These are phyloP conservation scores for Nicotiana otophora DNA, from an alignment of 257 asterid genomes.

Conservation along the genomic window DNA sequence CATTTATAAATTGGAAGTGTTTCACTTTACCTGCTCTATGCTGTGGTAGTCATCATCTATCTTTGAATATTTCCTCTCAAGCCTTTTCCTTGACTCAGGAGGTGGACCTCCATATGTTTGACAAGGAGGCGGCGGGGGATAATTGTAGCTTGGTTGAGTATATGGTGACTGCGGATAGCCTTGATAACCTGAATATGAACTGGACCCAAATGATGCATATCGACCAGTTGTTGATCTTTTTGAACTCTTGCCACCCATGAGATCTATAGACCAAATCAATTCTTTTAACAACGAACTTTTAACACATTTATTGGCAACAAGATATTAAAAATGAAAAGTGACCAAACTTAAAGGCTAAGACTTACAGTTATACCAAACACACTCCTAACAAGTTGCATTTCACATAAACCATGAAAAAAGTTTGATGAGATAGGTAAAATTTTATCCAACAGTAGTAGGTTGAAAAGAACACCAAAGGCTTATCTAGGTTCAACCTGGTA, in stretches of 20 bases:
- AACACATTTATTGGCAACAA: background rate
- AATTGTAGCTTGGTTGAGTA: conserved; percentile 53
- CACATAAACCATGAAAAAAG: background rate
- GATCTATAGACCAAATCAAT: background rate
- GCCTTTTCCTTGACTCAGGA: conserved; percentile 43
- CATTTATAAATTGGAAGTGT: background rate
- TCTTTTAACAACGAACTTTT: background rate
- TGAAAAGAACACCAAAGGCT: background rate
- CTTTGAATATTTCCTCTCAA: conserved; percentile 79
- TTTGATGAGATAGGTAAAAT: background rate
- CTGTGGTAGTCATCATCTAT: conserved; percentile 76
- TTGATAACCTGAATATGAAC: conserved; percentile 44
- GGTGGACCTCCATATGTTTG: conserved; percentile 51
- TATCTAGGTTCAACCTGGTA: background rate
- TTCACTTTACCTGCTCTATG: conserved; percentile 59
- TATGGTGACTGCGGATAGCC: conserved; percentile 45
- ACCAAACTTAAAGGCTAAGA: background rate
- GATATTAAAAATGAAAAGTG: background rate
- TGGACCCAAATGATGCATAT: conserved; percentile 62
- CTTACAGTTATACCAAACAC: background rate
- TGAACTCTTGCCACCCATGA: conserved; percentile 85
- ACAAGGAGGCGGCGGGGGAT: conserved; percentile 41
- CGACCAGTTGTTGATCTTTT: conserved; percentile 59
- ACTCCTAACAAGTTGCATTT: background rate
- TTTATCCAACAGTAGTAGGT: background rate